Base-by-base conservation (phyloP, 257 asterid species). In the Nicotiana benthamiana region DNA sequence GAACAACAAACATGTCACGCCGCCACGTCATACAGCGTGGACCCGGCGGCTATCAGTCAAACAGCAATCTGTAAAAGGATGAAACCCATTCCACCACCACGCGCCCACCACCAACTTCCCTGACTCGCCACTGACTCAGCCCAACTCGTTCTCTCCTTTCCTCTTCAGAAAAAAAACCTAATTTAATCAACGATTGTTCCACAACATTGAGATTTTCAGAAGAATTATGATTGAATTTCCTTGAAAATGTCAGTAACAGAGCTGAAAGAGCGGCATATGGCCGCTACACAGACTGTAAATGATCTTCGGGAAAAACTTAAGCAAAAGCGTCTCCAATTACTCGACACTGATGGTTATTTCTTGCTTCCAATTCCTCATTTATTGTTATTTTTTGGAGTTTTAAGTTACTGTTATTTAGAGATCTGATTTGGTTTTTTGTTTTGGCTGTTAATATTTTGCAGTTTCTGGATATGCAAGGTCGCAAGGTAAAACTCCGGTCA, bases 191-290 rank as follows among this genome's bases (percentile, higher is more conserved):
- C 15, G 10, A 3, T 20, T n/a, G 27, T 9, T 4, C 24, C 30
- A 17, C 12, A 34, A 52, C 26, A 43, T 28, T 32, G 56, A 59
- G 28, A 61, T 67, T 36, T 57, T 26, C 8, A 30, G 66, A 61
- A 52, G 77, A 26, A 59, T 28, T 24, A 43, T 54, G 52, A 24
- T 76, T 78, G 82, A 80, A 68, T 67, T 75, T 3, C 8, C 30
- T 5, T 51, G 30, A 54, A 22, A 82, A 91, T 92, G 97, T 96
- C 99, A 80, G 97, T 92, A 52, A 82, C 90, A 26, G 97, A 92
- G 83, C 90, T 96, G 82, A 94, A 91, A 83, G 97, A 96, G 90
- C 95, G 98, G 85, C 99, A 94, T 83, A 56, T 81, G 83, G 97
- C 95, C 18, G 98, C 99, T 46, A 87, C 92, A 10, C 97, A 91